Evolutionary conservation across 2,329 filamentous ascomycete genomes (phyloP), one percentile per base, ranked within the genome.

Genomic region (Drechslerella coelobrocha): DNA sequence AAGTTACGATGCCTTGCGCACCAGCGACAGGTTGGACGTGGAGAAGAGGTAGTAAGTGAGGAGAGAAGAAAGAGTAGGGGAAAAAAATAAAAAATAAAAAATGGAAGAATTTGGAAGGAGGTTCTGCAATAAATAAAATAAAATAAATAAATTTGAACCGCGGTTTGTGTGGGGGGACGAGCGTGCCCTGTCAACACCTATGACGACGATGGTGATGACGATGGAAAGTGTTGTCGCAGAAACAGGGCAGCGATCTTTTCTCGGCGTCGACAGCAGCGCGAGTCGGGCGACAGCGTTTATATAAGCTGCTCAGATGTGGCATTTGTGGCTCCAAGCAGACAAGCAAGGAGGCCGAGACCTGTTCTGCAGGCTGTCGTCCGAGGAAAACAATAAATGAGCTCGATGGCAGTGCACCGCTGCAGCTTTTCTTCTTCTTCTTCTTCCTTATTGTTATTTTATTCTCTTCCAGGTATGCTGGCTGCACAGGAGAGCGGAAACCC

Each of bases 401-500:
- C n/a, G n/a, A 31, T 31, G 29, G 29, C 29, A 31, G 29, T 31
- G 29, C 29, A 31, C n/a, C n/a, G 29, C 6, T 31, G 29, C 29
- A 31, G 29, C 12, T 31, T 31, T 12, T 31, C 12, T 31, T 31
- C 29, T 12, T 31, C 29, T 31, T n/a, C n/a, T n/a, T n/a, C n/a
- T n/a, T n/a, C n/a, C n/a, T n/a, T n/a, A n/a, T n/a, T n/a, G n/a
- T n/a, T n/a, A n/a, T 31, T 31, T 12, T 31, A 6, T 31, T 31
- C 29, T 12, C 12, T 12, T 31, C 10, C 45, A 59, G 27, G 31
- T 39, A 43, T 37, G 29, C 34, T 24, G 39, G 45, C 52, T 53
- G 37, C 53, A 53, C 57, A 61, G 43, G 29, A 57, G 37, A 51
- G 48, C 48, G 45, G 43, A 43, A 63, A 60, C 29, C 27, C 59